Conservation (phyloP, 2,329 filamentous ascomycete species). For the Gremmenia infestans region DNA sequence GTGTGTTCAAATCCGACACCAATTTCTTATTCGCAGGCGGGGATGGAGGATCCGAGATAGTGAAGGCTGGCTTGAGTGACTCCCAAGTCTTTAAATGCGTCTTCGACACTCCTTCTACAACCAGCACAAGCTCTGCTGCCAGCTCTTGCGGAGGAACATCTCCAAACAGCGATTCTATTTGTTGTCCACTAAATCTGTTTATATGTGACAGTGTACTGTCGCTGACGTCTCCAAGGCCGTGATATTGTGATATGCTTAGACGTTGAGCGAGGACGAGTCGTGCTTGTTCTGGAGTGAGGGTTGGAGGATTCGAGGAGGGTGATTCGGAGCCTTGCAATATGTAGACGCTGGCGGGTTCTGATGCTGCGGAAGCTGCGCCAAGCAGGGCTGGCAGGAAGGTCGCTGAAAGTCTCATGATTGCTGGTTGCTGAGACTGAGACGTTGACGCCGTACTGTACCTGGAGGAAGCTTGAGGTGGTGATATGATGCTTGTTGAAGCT, state of each 20-base stretch:
- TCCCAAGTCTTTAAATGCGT: slow-evolving; percentile 39
- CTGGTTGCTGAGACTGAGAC: slow-evolving; percentile 10
- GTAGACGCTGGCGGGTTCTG: slow-evolving; percentile 46
- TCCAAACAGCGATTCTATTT: slow-evolving; percentile 45
- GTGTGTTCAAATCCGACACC: slow-evolving; percentile 28
- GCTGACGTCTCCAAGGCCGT: slow-evolving; percentile 38
- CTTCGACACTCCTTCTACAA: slow-evolving; percentile 51
- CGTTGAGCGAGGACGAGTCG: slow-evolving; percentile 56
- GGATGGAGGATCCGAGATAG: slow-evolving; percentile 42
- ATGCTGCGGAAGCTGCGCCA: slow-evolving; percentile 33
- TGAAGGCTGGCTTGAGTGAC: slow-evolving; percentile 42
- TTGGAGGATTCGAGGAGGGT: slow-evolving; percentile 43
- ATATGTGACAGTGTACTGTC: slow-evolving; percentile 47
- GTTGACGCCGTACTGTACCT: slow-evolving; percentile 10
- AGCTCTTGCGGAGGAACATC: slow-evolving; percentile 20
- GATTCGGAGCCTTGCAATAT: slow-evolving; percentile 35
- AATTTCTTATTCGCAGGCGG: slow-evolving; percentile 26
- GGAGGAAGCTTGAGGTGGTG: slow-evolving; percentile 17
- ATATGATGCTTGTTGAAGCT: slow-evolving; percentile 13
- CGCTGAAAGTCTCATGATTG: slow-evolving; percentile 37
- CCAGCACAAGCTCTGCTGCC: slow-evolving; percentile 50
- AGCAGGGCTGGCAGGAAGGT: slow-evolving; percentile 36
- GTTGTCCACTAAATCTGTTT: slow-evolving; percentile 53
- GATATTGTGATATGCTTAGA: slow-evolving; percentile 40
- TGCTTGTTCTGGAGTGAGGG: slow-evolving; percentile 40